Base-by-base conservation (phyloP, 2,329 filamentous ascomycete genomes). In the Claviceps arundinis region DNA sequence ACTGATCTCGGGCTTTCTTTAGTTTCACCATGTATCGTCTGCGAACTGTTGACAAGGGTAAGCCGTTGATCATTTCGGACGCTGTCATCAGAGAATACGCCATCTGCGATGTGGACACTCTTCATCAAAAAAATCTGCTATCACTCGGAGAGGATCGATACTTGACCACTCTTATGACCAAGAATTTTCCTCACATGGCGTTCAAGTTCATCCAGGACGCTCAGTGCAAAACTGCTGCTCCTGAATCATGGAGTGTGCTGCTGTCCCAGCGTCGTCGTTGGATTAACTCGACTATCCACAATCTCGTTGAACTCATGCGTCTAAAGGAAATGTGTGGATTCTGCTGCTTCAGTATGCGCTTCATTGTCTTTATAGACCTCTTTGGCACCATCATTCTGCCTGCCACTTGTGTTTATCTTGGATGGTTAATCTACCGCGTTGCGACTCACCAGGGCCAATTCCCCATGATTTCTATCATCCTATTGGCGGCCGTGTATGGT, bases 1-100 rank as follows among this genome's bases (percentile, higher is more conserved):
- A 75, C 67, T 9, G 50, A 56, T 22, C 4, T 22, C 2, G 60
- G 6, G 19, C 40, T 22, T n/a, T 22, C 8, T 46, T 17, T 34
- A 97, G 91, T 84, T 98, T 98, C 78, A 87, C 85, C 72, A 97
- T 98, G 93, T 98, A 98, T 68, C 90, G 93, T 65, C 77, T 98
- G 41, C 82, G 93, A 58, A 96, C 91, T 4, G 87, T 86, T 24
- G 93, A 98, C 68, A 91, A 89, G 65, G 93, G 93, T 61, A 91
- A 89, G 61, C 93, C 93, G 52, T 74, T 98, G 52, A 94, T 98
- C 62, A 94, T 98, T 60, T 85, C 89, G 2, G 90, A 96, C 67
- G 82, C 80, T 50, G 76, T 98, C 53, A 89, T 98, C 64, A 73
- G 78, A 41, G 93, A 97, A 51, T 98, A 98, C 70, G 82, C 85